Evolutionary conservation across 768 basidiomycete genomes (phyloP), one percentile per base, ranked within the genome.

Genomic region (Lyophyllum semitale): DNA sequence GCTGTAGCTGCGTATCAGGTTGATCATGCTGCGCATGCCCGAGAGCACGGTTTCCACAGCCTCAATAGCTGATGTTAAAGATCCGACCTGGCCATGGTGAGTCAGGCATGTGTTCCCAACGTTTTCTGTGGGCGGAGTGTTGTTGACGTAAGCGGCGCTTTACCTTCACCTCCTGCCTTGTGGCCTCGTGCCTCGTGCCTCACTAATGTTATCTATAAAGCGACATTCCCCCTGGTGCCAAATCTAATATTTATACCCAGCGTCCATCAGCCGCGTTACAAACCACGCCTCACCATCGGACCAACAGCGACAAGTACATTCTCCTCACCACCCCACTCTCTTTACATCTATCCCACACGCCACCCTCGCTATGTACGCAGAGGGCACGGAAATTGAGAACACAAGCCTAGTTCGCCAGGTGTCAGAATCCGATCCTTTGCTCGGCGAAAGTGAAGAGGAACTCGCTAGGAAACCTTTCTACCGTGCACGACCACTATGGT

Each of bases 401-500:
- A 45, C 58, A 27, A 55, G 44, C 38, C 35, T 59, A 32, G 51
- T 60, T 1, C 37, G 51, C 13, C 60, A 57, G 20, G 56, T 54
- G 15, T 53, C 60, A 12, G 67, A 68, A 54, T 32, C 59, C 38
- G 66, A 64, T 53, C 62, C 63, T 50, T 60, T 66, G 41, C 60
- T 58, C 32, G 59, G 53, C 15, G 53, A 45, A 20, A 25, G 42
- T 22, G 60, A 54, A 30, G 53, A 54, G 18, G 56, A 50, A 22
- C 27, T n/a, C 15, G 57, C 50, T 29, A 76, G 71, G 68, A 83
- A 82, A 63, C 78, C 78, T 0, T 82, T 82, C 56, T 79, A 81
- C 68, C 75, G 81, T 37, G 72, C 81, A 8, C 65, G 81, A 54
- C 81, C 80, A 15, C 59, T 83, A 61, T 83, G 81, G 81, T 80